Base-by-base conservation (phyloP, 2,329 filamentous ascomycete genomes). In the Ophiostoma triangulosporum region DNA sequence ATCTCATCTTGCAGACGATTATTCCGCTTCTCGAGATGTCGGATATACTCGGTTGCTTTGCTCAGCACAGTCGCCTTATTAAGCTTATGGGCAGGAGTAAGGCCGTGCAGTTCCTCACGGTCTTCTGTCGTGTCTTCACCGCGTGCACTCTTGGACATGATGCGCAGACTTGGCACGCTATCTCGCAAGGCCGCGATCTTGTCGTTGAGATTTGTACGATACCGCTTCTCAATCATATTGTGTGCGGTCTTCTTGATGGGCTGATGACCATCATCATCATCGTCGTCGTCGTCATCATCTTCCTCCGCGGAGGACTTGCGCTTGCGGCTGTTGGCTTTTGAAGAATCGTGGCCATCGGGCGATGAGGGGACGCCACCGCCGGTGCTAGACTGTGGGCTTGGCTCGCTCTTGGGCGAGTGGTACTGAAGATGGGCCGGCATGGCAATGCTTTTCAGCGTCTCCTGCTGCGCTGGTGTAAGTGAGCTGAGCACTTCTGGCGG, bases 181-280 rank as follows among this genome's bases (percentile, higher is more conserved):
- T 96, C 89, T 61, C 90, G 78, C 57, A 97, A 72, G 55, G 90
- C 89, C 46, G 89, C 86, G 62, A 97, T 97, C 72, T 97, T 97
- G 65, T 96, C 91, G 64, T 97, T 97, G 54, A 97, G 75, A 64
- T 97, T 97, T 52, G 88, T 95, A 62, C 91, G 83, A 68, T 97
- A 97, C 60, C 91, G 76, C 75, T 96, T 97, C 70, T 97, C 91
- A 58, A 97, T 96, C 77, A 97, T 93, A 68, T 96, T 97, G 69
- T 97, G 91, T 2, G 91, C 89, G 31, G 90, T 94, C 75, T 96
- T 96, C 75, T 95, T 96, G 55, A 73, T 63, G 27, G 72, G 72
- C 22, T 74, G 71, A 31, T 75, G 81, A 61, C 73, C 77, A 60
- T 75, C 76, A 50, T 78, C 67, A 29, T 75, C 69, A 46, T 80